Base-by-base conservation (phyloP, 495 filamentous ascomycete genomes). In the Podospora australis region DNA sequence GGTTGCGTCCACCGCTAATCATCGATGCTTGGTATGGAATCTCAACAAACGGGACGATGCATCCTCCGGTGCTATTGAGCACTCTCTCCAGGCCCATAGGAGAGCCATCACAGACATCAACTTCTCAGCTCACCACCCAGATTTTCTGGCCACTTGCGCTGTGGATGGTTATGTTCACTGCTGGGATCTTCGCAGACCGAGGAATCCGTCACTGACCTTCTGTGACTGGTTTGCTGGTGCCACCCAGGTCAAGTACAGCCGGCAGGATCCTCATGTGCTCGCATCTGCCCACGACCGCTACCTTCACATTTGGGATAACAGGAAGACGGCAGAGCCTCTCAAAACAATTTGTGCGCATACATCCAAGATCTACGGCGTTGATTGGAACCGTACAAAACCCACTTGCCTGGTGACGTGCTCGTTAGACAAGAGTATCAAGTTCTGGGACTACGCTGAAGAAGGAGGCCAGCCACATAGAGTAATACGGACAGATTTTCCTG, bases 81-180 rank as follows among this genome's bases (percentile, higher is more conserved):
- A 88, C 65, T 87, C 88, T n/a, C 75, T 96, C 29, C 87, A 95
- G 60, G 89, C 79, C 10, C 91, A 97, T 63, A 85, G 79, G 1
- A 76, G 91, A 39, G 90, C 90, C 46, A 97, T 97, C 45, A 96
- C 90, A 11, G 91, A 97, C 58, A 90, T 96, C 64, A 97, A 97
- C 62, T 97, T 96, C 63, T 92, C 86, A 0, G 90, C 91, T 0
- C 88, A 95, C 59, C 84, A 96, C 64, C 86, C 90, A 1, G 89
- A 96, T 53, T 73, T 87, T 26, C 75, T 97, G 14, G 87, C 91
- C 2, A 96, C 91, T 9, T 96, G 91, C 62, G 83, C 87, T 5
- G 85, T 97, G 17, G 91, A 97, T 67, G 92, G 88, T 32, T 95
- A 89, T 63, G 83, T 97, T 4, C 86, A 92, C 63, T 90, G 85